These are phyloP conservation scores for Sclerotinia glacialis DNA, from an alignment of 2,329 filamentous ascomycete species.

Conservation along the genomic window DNA sequence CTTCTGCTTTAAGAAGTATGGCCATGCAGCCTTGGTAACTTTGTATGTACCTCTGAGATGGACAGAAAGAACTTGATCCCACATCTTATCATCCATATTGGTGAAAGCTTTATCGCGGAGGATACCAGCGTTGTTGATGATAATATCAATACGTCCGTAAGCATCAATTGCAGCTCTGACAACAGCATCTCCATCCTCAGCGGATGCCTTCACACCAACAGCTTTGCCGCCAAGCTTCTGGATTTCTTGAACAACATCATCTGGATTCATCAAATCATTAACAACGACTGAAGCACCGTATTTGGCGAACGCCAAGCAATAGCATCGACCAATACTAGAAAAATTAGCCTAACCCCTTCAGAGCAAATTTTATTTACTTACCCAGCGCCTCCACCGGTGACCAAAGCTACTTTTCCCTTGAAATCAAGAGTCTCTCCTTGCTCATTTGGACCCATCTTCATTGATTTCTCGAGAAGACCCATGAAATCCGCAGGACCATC, in stretches of 20 bases:
- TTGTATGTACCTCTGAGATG: conserved; percentile 95
- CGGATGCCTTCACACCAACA: conserved; percentile 87
- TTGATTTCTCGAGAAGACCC: conserved; percentile 75
- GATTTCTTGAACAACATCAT: conserved; percentile 88
- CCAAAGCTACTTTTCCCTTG: conserved; percentile 77
- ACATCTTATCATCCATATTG: conserved; percentile 95
- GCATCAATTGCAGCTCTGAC: conserved; percentile 92
- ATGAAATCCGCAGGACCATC: conserved; percentile 85
- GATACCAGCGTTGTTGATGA: conserved; percentile 98
- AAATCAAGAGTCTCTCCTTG: conserved; percentile 74
- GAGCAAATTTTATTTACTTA: conserved; percentile 40
- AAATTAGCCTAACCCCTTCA: not conserved
- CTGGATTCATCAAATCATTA: conserved; percentile 92
- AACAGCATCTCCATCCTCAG: conserved; percentile 86
- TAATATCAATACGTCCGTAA: conserved; percentile 88
- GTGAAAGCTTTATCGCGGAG: conserved; percentile 95
- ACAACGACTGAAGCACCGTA: conserved; percentile 83
- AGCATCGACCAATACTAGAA: conserved; percentile 78
- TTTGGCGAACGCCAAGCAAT: conserved; percentile 83
- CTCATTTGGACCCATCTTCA: conserved; percentile 71
- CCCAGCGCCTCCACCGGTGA: conserved; percentile 85
- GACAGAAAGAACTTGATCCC: conserved; percentile 88
- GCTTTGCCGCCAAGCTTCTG: conserved; percentile 85
- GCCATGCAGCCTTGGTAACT: conserved; percentile 95
- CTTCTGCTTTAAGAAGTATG: conserved; percentile 96